Conservation (phyloP, 805 yeast genomes). For the Schizosaccharomyces cryophilus region DNA sequence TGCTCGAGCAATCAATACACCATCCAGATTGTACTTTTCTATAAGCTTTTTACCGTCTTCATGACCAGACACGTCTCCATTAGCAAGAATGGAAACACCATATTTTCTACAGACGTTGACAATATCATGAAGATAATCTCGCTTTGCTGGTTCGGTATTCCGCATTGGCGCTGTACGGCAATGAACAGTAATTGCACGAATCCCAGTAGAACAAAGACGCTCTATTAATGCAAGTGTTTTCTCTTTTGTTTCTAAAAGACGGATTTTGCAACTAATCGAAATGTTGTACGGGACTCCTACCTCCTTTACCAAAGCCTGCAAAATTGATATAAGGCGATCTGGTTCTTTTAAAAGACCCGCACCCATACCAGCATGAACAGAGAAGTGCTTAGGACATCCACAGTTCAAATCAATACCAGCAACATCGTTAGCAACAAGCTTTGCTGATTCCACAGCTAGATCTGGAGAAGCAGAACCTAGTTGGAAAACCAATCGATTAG, state of each 20-base stretch:
- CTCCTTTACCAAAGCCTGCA: conserved; percentile 40
- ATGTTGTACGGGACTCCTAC: conserved; percentile 58
- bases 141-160: conserved; percentile 48
- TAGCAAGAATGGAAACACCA: conserved; percentile 50
- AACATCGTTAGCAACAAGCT: conserved; percentile 58
- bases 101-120: conserved; percentile 33
- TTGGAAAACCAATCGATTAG: conserved; percentile 56
- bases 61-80: conserved; percentile 45
- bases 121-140: conserved; percentile 36
- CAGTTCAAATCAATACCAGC: conserved; percentile 84
- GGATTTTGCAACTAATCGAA: conserved; percentile 75
- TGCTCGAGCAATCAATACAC: conserved; percentile 81
- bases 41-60: conserved; percentile 31
- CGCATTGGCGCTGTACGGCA: conserved; percentile 81
- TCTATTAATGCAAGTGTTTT: conserved; percentile 36
- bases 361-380: conserved; percentile 92
- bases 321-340: conserved; percentile 45
- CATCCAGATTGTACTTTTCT: conserved; percentile 29
- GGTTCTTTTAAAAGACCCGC: conserved; percentile 75
- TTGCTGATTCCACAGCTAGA: conserved; percentile 72
- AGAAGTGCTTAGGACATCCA: conserved; percentile 93
- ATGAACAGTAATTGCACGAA: conserved; percentile 65
- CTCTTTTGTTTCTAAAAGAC: conserved; percentile 42
- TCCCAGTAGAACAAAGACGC: conserved; percentile 49
- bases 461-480: conserved; percentile 70